Conservation (phyloP, 2,329 filamentous ascomycete species). For the Claviceps capensis region DNA sequence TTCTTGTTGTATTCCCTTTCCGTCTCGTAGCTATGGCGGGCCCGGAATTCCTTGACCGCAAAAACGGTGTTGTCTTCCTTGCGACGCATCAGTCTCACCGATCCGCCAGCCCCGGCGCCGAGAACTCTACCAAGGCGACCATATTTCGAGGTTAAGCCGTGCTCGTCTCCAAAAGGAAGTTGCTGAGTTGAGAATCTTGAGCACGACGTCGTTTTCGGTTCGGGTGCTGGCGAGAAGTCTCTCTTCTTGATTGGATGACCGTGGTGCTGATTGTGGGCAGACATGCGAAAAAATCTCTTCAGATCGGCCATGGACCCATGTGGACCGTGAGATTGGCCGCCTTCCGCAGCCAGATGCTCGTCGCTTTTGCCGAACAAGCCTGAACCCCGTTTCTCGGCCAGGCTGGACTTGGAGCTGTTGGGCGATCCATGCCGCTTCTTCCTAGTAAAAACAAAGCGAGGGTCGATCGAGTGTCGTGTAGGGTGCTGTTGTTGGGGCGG, state of each 20-base stretch:
- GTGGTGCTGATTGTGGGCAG: slow-evolving; percentile 51
- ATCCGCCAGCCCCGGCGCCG: slow-evolving; percentile 87
- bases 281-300: slow-evolving; percentile 89
- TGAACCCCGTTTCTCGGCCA: slow-evolving; percentile 42
- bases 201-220: slow-evolving; percentile 32
- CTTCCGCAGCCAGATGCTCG: slow-evolving; percentile 16
- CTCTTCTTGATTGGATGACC: slow-evolving; percentile 56
- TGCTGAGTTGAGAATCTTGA: slow-evolving; percentile 37
- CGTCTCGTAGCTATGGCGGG: slow-evolving; percentile 82
- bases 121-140: slow-evolving; percentile 91
- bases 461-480: slow-evolving; percentile 52
- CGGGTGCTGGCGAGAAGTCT: slow-evolving; percentile 46
- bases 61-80: slow-evolving; percentile 88
- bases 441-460: slow-evolving; percentile 70
- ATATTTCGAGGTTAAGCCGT: slow-evolving; percentile 81
- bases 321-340: slow-evolving; percentile 11
- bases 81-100: slow-evolving; percentile 85
- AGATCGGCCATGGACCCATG: slow-evolving; percentile 86
- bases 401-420: slow-evolving; percentile 34
- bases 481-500: slow-evolving; percentile 53
- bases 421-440: slow-evolving; percentile 54
- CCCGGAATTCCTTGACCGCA: slow-evolving; percentile 92
- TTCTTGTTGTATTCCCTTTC: slow-evolving; percentile 97
- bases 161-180: slow-evolving; percentile 87
- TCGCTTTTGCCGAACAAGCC: slow-evolving; percentile 24